phyloP scores from a whole-genome alignment of 148 eudicot species.

The Selenicereus undatus region DNA sequence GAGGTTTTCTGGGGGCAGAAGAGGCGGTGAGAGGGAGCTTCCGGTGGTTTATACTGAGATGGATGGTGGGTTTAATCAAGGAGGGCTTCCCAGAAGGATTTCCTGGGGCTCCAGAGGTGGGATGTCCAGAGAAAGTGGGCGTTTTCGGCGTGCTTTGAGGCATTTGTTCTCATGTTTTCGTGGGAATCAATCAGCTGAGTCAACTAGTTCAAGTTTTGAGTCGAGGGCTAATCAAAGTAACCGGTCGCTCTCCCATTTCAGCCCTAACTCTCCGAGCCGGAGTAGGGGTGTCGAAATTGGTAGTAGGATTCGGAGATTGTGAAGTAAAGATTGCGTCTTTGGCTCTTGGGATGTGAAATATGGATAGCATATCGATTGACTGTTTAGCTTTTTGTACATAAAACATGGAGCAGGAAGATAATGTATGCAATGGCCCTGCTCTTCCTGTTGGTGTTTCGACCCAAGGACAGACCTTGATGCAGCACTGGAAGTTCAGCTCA shows the following conservation, averaged over 20 bases:
- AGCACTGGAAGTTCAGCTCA: neutral
- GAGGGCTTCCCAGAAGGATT: conserved; percentile 72
- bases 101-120: conserved; percentile 80
- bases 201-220: conserved; percentile 49
- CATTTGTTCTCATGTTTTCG: conserved; percentile 77
- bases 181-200: conserved; percentile 30
- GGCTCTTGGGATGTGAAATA: neutral
- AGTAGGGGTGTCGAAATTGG: conserved; percentile 28
- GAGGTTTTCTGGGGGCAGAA: conserved; percentile 35
- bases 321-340: conserved; percentile 14
- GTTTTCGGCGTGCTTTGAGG: conserved; percentile 47
- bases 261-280: conserved; percentile 7
- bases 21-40: conserved; percentile 78
- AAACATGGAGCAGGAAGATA: conserved; percentile 4
- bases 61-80: conserved; percentile 89
- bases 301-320: conserved; percentile 28
- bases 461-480: neutral
- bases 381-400: conserved; percentile 24
- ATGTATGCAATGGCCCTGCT: neutral
- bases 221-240: conserved; percentile 30
- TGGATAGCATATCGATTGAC: neutral
- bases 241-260: neutral
- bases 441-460: neutral
- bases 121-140: conserved; percentile 47
- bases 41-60: conserved; percentile 93